Percentiles rank a stretch among this genome's conserved stretches.
Conservation (phyloP, 331 rosid genomes). For the Spiraea crenata region DNA sequence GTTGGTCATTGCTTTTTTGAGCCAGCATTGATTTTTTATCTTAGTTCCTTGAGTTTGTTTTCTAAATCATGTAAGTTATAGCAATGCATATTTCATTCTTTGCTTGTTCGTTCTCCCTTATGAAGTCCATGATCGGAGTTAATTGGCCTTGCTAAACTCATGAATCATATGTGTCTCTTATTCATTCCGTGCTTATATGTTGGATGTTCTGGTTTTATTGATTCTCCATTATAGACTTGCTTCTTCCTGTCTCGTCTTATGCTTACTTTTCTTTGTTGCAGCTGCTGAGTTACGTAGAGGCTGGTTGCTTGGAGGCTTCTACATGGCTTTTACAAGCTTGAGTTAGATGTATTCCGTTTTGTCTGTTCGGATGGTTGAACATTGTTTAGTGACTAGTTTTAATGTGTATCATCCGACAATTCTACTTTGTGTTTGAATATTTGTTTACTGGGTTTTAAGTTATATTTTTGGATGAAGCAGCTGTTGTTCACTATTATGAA, state of each 20-base stretch:
- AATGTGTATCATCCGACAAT: background rate
- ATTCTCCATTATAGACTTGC: no score
- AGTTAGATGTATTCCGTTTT: constrained; percentile 19
- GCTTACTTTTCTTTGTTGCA: constrained; percentile 8
- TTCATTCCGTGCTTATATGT: background rate
- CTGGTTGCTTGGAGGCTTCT: background rate
- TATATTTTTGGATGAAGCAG: background rate
- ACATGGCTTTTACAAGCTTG: background rate
- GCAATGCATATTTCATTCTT: background rate
- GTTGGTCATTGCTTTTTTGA: no score
- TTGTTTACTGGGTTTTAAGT: background rate
- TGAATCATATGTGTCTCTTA: background rate
- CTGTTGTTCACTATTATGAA: background rate
- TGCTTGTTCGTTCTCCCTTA: background rate
- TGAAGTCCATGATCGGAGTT: background rate
- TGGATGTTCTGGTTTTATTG: background rate
- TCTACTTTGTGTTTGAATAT: background rate
- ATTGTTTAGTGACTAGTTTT: constrained; percentile 1
- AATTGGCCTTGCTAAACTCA: background rate
- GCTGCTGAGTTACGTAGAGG: constrained; percentile 14
- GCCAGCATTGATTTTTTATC: no score
- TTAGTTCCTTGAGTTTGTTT: background rate
- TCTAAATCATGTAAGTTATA: background rate
- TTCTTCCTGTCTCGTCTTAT: background rate
- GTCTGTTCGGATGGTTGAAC: constrained; percentile 22